A percentile compares a stretch with the other conserved stretches of the same genome.
These are phyloP conservation scores for Chloranthus sessilifolius DNA, from an alignment of 164 flowering plant genomes.

Conservation along the genomic window DNA sequence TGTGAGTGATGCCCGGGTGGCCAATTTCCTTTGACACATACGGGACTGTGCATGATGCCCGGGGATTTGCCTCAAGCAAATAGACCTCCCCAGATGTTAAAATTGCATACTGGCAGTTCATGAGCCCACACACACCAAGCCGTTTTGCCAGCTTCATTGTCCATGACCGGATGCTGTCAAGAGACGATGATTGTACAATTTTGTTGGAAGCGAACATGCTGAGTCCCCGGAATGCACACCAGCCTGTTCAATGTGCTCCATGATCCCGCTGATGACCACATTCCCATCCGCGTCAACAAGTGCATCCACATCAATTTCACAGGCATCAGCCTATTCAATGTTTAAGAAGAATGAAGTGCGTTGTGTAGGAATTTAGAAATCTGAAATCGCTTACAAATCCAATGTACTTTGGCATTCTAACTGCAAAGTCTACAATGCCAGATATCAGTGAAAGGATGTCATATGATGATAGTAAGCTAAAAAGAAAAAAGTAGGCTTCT, in stretches of 20 bases:
- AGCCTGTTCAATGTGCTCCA: conserved; percentile 99
- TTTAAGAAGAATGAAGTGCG: too few species aligned
- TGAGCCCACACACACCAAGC: conserved; percentile 84
- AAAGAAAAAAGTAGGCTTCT: too few species aligned
- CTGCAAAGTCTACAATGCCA: too few species aligned
- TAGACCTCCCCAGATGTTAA: conserved; percentile 68
- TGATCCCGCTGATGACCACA: conserved; percentile 94
- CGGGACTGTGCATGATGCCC: conserved; percentile 93
- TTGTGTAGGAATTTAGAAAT: too few species aligned
- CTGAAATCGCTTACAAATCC: too few species aligned
- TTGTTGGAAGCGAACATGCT: conserved; percentile 81
- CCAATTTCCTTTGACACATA: conserved; percentile 97
- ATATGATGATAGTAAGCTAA: too few species aligned
- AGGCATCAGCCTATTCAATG: too few species aligned
- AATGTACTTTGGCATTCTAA: too few species aligned
- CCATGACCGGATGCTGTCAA: conserved; percentile 81
- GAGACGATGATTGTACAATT: conserved; percentile 57
- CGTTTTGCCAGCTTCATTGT: conserved; percentile 69
- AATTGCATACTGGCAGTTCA: conserved; percentile 97
- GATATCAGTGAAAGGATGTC: too few species aligned
- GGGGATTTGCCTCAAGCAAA: conserved; percentile 92
- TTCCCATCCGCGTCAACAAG: conserved; percentile 77
- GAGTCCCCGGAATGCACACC: conserved; percentile 96
- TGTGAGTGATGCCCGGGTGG: too few species aligned
- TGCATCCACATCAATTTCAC: conserved; percentile 88